These are phyloP conservation scores for Heimioporus retisporus DNA, from an alignment of 1,284 basidiomycete genomes.

Conservation along the genomic window DNA sequence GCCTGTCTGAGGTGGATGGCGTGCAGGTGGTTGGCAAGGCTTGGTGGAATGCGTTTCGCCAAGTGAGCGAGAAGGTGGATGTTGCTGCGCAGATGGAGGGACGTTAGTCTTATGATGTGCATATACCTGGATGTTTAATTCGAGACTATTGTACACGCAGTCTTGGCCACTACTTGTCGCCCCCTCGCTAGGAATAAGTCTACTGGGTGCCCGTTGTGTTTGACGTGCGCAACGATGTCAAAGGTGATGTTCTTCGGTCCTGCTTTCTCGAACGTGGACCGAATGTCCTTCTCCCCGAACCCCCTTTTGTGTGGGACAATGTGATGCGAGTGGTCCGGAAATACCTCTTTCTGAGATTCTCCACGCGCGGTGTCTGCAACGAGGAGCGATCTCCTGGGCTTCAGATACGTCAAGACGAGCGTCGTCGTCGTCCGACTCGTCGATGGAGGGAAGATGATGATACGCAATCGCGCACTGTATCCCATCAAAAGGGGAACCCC, in stretches of 20 bases:
- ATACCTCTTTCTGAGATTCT: conserved; percentile 29
- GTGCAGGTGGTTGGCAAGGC: conserved; percentile 58
- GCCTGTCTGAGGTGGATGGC: conserved; percentile 46
- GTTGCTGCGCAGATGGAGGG: conserved; percentile 69
- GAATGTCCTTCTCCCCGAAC: conserved; percentile 58
- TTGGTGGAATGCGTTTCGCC: conserved; percentile 83
- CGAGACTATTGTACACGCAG: background rate
- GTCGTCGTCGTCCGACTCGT: conserved; percentile 55
- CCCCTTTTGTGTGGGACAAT: conserved; percentile 66
- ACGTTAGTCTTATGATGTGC: conserved; percentile 49
- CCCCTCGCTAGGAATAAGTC: conserved; percentile 65
- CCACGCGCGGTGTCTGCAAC: conserved; percentile 62
- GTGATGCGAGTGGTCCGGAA: conserved; percentile 45
- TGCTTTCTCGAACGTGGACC: conserved; percentile 56
- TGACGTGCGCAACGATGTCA: conserved; percentile 44
- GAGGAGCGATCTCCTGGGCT: conserved; percentile 69
- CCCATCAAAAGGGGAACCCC: background rate
- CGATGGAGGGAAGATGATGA: conserved; percentile 71
- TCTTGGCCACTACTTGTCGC: conserved; percentile 26
- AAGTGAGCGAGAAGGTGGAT: conserved; percentile 73
- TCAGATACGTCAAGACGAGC: conserved; percentile 62
- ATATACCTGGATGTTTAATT: background rate
- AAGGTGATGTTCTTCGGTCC: conserved; percentile 57
- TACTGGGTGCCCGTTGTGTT: conserved; percentile 45
- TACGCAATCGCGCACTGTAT: conserved; percentile 73